These are phyloP conservation scores for Cladosporium sp. DNA, from an alignment of 2,329 filamentous ascomycete species.

Conservation along the genomic window DNA sequence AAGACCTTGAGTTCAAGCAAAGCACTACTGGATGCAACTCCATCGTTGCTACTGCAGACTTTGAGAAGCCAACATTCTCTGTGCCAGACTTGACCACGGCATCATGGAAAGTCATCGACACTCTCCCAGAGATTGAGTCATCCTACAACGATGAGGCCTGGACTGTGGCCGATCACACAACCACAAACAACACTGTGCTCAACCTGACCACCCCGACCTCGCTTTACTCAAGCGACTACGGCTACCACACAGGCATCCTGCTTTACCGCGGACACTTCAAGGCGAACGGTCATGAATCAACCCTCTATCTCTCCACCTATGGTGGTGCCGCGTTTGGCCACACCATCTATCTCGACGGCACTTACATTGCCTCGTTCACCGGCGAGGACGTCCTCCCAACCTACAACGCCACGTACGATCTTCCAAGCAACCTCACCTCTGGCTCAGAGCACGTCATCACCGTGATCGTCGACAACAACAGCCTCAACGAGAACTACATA, in stretches of 20 bases:
- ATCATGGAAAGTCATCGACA: conserved; percentile 69
- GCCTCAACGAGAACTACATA: conserved; percentile 64
- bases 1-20: conserved; percentile 42
- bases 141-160: conserved; percentile 70
- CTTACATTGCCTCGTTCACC: conserved; percentile 64
- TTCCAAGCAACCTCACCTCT: conserved; percentile 54
- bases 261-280: conserved; percentile 71
- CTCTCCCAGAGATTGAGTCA: conserved; percentile 66
- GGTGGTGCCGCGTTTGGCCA: conserved; percentile 69
- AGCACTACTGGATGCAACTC: conserved; percentile 45
- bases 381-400: conserved; percentile 54
- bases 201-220: conserved; percentile 61
- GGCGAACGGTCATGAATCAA: conserved; percentile 60
- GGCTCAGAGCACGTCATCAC: conserved; percentile 64
- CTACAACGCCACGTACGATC: conserved; percentile 57
- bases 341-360: conserved; percentile 65
- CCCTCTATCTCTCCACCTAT: conserved; percentile 57
- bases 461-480: conserved; percentile 71
- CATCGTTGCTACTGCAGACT: conserved; percentile 54
- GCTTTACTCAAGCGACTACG: conserved; percentile 71
- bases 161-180: conserved; percentile 59
- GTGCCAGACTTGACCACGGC: conserved; percentile 61
- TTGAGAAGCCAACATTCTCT: conserved; percentile 50
- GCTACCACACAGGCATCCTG: conserved; percentile 68
- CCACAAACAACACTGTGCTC: conserved; percentile 62